Conservation (phyloP, 2,329 filamentous ascomycete species). For the Stemphylium beticola region DNA sequence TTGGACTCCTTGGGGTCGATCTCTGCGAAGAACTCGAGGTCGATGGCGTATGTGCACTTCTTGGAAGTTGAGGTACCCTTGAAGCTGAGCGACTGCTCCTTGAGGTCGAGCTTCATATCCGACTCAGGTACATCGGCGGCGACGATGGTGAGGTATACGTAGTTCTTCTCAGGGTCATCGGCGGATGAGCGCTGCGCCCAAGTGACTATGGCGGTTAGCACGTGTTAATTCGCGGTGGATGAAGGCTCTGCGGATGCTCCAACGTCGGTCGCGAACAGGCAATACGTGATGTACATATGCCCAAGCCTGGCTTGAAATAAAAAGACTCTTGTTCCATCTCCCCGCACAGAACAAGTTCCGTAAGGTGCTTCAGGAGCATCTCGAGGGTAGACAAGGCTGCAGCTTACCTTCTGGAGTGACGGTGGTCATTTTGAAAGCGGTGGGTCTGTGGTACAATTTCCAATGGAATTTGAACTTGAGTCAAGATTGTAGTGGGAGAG, state of each 20-base stretch:
- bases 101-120: constrained; percentile 80
- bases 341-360: background rate
- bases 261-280: background rate
- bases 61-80: constrained; percentile 81
- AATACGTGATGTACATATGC: background rate
- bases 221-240: background rate
- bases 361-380: background rate
- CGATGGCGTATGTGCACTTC: constrained; percentile 85
- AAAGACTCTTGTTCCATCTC: background rate
- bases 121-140: constrained; percentile 81
- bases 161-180: constrained; percentile 84
- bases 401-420: constrained; percentile 51
- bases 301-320: background rate
- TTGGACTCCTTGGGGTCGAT: constrained; percentile 86
- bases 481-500: constrained; percentile 2
- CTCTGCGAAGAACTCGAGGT: constrained; percentile 87
- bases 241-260: constrained; percentile 11
- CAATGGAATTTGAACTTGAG: background rate
- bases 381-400: constrained; percentile 29
- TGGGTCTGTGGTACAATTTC: constrained; percentile 3
- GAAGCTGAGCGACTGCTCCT: constrained; percentile 75
- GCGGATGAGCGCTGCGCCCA: constrained; percentile 96
- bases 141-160: constrained; percentile 89
- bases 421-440: constrained; percentile 36
- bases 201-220: constrained; percentile 68